Base-by-base conservation (phyloP, 148 eudicot genomes). In the Rhododendron griersonianum region DNA sequence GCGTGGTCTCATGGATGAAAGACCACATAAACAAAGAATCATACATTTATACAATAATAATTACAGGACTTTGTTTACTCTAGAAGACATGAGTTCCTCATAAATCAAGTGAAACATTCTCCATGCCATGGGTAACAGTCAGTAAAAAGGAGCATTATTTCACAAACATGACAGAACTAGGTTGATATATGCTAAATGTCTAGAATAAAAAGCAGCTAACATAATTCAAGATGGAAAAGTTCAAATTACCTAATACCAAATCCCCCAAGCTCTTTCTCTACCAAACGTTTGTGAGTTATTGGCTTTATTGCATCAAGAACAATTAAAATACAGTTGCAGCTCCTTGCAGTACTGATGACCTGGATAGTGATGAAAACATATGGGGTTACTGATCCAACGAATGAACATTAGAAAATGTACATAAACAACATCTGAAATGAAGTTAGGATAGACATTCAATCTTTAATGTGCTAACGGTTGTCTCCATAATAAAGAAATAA, bases 241-340 rank as follows among this genome's bases (percentile, higher is more conserved):
- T 35, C 3, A 35, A 35, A 35, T 35, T 0, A 44, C 45, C 45
- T 94, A 61, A 97, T 97, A 80, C 99, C 99, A 93, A 97, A 97
- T 83, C 99, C 99, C 84, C 95, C 99, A 55, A 97, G 96, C 94
- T 97, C 94, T 97, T 97, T 97, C 88, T 97, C 99, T 81, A 95
- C 95, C 59, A 97, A 89, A 81, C 99, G 95, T 90, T 97, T 97
- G 91, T 97, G 98, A 87, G 99, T 97, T 81, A 97, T 95, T 25
- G 99, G 98, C 90, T 97, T 97, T 88, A 97, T 97, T 86, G 98
- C 99, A 89, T 97, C 99, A 84, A 97, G 94, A 87, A 97, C 98
- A 90, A 97, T 97, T 55, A 95, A 86, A 85, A 97, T 97, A 89
- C 95, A 93, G 88, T 94, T 97, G 90, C 99, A 97, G 50, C 98